Percentiles rank a stretch among this genome's conserved stretches.
phyloP scores from a whole-genome alignment of 2,329 filamentous ascomycete genomes.

The Colletotrichum godetiae region DNA sequence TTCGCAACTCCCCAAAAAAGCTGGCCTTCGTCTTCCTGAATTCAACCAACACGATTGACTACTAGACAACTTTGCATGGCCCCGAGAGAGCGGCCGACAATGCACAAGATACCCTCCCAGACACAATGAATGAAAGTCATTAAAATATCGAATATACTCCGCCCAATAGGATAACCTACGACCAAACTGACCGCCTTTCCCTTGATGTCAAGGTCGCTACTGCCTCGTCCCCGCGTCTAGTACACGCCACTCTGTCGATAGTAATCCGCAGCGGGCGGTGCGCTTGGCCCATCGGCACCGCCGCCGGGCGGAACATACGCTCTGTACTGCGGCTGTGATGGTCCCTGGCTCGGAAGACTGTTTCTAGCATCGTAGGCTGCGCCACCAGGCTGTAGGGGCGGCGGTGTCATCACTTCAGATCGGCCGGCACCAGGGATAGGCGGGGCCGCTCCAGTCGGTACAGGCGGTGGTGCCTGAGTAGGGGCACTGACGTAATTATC shows the following conservation, averaged over 20 bases:
- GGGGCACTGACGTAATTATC: conserved; percentile 44
- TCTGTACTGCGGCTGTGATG: conserved; percentile 65
- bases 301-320: conserved; percentile 65
- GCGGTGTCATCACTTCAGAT: conserved; percentile 44
- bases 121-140: not conserved
- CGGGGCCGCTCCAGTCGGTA: conserved; percentile 52
- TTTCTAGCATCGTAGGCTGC: conserved; percentile 61
- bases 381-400: conserved; percentile 58
- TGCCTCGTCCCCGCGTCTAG: conserved; percentile 1
- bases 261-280: conserved; percentile 66
- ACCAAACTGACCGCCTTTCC: not conserved
- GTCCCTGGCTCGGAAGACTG: conserved; percentile 59
- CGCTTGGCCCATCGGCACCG: conserved; percentile 54
- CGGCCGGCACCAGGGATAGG: conserved; percentile 47
- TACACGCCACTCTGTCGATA: conserved; percentile 59
- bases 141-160: conserved; percentile 7
- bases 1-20: not conserved
- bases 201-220: not conserved
- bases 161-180: not conserved
- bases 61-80: not conserved
- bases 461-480: conserved; percentile 44
- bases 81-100: not conserved
- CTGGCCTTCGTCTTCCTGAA: not conserved
- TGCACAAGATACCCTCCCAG: not conserved
- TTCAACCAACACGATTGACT: not conserved